Evolutionary conservation across 2,329 filamentous ascomycete species (phyloP), one percentile per base, ranked within the genome.

Genomic region (Colletotrichum theobromicola): DNA sequence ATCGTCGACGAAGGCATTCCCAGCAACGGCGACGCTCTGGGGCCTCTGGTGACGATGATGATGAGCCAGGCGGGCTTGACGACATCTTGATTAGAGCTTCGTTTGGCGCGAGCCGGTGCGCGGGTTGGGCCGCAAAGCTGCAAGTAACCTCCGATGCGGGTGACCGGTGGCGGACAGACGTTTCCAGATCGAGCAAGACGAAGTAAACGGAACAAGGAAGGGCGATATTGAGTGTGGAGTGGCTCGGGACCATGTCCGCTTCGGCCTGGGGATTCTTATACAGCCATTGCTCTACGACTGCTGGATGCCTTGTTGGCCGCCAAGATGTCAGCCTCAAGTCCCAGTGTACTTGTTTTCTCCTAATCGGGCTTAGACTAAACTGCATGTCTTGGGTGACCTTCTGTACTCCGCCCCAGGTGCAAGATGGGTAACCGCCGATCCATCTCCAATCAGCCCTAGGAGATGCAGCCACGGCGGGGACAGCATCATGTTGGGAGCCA

Each of bases 1-100:
- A 76, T 9, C 81, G 77, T 3, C 84, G 83, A n/a, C 84, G 82
- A 26, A 79, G 82, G 72, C 85, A 87, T 73, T 86, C 85, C 85
- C 84, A 87, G 76, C 85, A 87, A 67, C 85, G 82, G 62, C 77
- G 79, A 6, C 69, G 62, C 13, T 71, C 67, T 15, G 70, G 30
- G 10, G 15, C 30, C 8, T 70, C 57, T 2, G 63, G 58, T 5
- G 37, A 68, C 9, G 32, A 61, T 13, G 67, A 37, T 15, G 55
- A n/a, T 7, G 53, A 12, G 58, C 18, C 50, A 58, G 65, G 16
- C 4, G 53, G 30, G 42, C 42, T 50, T 60, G 35, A 50, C 57
- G 34, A 24, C 61, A 61, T 50, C 21, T 16, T 18, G 34, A 26
- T 32, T 21, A 46, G 46, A 34, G 32, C 50, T 26, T 21, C 30